Conservation (phyloP, 768 basidiomycete species). For the Galerina marginata region DNA sequence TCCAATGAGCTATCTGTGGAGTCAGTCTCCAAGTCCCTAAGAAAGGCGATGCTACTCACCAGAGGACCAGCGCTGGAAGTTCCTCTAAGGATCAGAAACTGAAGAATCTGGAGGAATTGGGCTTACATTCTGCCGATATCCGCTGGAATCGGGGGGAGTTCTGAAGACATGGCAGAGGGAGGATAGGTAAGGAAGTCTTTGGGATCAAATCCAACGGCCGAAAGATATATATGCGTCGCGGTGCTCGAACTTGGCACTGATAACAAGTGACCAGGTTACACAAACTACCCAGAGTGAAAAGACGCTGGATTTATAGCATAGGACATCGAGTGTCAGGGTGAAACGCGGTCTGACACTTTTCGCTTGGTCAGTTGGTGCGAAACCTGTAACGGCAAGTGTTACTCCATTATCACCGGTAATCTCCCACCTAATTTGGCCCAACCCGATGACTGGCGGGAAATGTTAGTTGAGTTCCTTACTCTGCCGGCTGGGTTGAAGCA, state of each 20-base stretch:
- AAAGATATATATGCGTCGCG: constrained; percentile 5
- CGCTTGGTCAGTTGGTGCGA: no score
- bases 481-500: no score
- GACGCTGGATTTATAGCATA: no score
- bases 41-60: background rate
- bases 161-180: constrained; percentile 10
- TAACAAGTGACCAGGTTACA: background rate
- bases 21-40: background rate
- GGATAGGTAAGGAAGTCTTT: background rate
- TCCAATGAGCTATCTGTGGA: constrained; percentile 5
- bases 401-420: no score
- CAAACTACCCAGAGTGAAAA: no score
- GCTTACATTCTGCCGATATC: constrained; percentile 18
- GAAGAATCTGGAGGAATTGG: background rate
- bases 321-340: no score
- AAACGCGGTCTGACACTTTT: no score
- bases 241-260: background rate
- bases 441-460: no score
- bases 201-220: background rate
- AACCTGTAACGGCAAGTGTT: no score
- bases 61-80: constrained; percentile 9
- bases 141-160: constrained; percentile 10
- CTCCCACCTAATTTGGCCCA: no score
- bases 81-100: background rate
- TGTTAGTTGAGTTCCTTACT: no score